Percentiles rank a stretch among this genome's conserved stretches.
These are phyloP conservation scores for Acacia concinna DNA, from an alignment of 331 rosid species.

Conservation along the genomic window DNA sequence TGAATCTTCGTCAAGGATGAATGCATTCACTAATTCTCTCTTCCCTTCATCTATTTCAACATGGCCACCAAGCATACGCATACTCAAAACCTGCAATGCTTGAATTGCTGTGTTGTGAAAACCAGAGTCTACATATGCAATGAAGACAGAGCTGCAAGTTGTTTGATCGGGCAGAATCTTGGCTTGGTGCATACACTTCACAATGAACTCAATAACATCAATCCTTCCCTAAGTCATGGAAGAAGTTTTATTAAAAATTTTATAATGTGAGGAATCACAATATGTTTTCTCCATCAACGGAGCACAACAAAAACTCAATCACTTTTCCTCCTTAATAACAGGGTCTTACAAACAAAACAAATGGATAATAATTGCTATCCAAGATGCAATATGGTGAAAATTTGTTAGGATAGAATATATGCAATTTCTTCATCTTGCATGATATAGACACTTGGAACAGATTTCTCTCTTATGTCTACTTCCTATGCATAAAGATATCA, in stretches of 20 bases:
- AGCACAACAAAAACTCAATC: conserved; percentile 1
- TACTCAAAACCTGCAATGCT: conserved; percentile 83
- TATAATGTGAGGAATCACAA: background rate
- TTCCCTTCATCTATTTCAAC: conserved; percentile 37
- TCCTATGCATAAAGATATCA: conserved; percentile 14
- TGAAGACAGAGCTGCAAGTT: conserved; percentile 66
- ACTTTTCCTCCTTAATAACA: background rate
- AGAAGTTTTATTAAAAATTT: conserved; percentile 13
- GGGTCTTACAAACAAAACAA: conserved; percentile 16
- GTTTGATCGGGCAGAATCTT: conserved; percentile 56
- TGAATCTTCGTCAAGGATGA: conserved; percentile 54
- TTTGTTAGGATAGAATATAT: background rate
- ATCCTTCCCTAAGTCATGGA: conserved; percentile 57
- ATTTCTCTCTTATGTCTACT: conserved; percentile 16
- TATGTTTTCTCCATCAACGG: conserved; percentile 18
- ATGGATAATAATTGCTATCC: background rate
- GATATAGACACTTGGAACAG: conserved; percentile 1
- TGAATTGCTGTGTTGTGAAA: conserved; percentile 78
- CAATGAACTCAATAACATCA: conserved; percentile 68
- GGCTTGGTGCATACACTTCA: conserved; percentile 66
- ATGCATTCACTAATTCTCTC: conserved; percentile 37
- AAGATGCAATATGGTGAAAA: conserved; percentile 10
- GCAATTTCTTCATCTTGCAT: background rate
- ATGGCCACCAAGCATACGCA: conserved; percentile 59
- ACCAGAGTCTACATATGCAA: conserved; percentile 61